phyloP scores from a whole-genome alignment of 176 grass and related monocot genomes.

The Hsuehochloa calcarea region DNA sequence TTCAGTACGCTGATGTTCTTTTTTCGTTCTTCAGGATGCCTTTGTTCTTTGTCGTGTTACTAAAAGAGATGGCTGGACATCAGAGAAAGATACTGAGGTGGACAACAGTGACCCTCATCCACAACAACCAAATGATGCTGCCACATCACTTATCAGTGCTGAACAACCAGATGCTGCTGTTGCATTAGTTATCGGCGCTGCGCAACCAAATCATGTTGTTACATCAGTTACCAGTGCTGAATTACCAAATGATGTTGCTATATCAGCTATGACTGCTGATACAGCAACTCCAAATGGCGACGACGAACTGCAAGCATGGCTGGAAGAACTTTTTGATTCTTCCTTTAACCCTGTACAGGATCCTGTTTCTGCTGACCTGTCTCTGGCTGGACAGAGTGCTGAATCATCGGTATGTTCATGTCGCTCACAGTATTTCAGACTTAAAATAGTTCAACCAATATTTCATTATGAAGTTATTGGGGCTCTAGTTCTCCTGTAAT shows the following conservation, averaged over 20 bases:
- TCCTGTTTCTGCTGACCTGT: neutral
- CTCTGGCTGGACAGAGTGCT: constrained; percentile 33
- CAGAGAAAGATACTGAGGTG: constrained; percentile 37
- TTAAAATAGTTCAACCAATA: neutral
- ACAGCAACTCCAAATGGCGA: constrained; percentile 3
- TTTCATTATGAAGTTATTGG: neutral
- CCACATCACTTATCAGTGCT: constrained; percentile 27
- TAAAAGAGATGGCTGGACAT: constrained; percentile 55
- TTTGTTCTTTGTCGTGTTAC: constrained; percentile 96
- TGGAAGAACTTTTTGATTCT: constrained; percentile 50
- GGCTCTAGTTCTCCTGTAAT: neutral
- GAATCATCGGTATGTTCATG: constrained; percentile 52
- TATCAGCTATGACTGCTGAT: constrained; percentile 4
- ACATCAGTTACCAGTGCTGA: constrained; percentile 29
- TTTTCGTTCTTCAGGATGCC: constrained; percentile 55
- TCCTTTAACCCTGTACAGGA: constrained; percentile 23
- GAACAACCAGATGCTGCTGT: constrained; percentile 32
- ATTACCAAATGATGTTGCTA: constrained; percentile 13
- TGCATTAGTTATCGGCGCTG: constrained; percentile 13
- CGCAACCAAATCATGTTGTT: constrained; percentile 7
- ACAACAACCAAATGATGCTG: constrained; percentile 33
- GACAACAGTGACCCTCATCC: constrained; percentile 27
- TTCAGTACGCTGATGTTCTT: constrained; percentile 11
- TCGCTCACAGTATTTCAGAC: neutral
- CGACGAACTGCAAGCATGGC: constrained; percentile 37